These are phyloP conservation scores for Cladophialophora yegresii DNA, from an alignment of 2,329 filamentous ascomycete genomes.

Conservation along the genomic window DNA sequence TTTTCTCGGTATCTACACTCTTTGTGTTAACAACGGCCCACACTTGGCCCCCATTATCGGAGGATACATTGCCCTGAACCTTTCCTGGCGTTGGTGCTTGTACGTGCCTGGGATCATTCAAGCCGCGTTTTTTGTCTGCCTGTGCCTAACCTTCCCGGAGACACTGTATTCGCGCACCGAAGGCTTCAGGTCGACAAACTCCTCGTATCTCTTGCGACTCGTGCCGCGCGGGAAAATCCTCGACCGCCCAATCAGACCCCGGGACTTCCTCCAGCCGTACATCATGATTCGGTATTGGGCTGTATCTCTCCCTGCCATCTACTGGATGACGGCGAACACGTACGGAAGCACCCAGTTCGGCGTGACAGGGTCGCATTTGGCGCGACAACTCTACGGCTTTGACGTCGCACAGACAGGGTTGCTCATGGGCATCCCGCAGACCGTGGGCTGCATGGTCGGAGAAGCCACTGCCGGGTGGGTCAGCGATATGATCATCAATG, in stretches of 20 bases:
- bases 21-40: constrained; percentile 7
- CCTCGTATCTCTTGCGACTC: background rate
- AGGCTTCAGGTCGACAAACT: background rate
- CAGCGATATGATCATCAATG: constrained; percentile 3
- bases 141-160: constrained; percentile 5
- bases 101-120: constrained; percentile 7
- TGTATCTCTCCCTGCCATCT: constrained; percentile 11
- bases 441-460: constrained; percentile 8
- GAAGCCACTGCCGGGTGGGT: constrained; percentile 9
- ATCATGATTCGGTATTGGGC: constrained; percentile 8
- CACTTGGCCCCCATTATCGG: constrained; percentile 12
- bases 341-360: constrained; percentile 9
- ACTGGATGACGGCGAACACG: constrained; percentile 3
- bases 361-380: constrained; percentile 2
- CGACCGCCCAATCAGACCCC: background rate
- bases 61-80: constrained; percentile 2
- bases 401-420: constrained; percentile 10
- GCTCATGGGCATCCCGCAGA: constrained; percentile 6
- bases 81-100: constrained; percentile 12
- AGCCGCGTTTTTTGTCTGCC: background rate
- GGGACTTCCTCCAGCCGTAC: constrained; percentile 9
- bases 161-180: constrained; percentile 7
- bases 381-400: constrained; percentile 3
- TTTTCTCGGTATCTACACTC: constrained; percentile 12
- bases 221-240: constrained; percentile 10